Percentiles rank a stretch among this genome's conserved stretches.
phyloP scores from a whole-genome alignment of 140 eudicot species.

The Flaveria floridana region DNA sequence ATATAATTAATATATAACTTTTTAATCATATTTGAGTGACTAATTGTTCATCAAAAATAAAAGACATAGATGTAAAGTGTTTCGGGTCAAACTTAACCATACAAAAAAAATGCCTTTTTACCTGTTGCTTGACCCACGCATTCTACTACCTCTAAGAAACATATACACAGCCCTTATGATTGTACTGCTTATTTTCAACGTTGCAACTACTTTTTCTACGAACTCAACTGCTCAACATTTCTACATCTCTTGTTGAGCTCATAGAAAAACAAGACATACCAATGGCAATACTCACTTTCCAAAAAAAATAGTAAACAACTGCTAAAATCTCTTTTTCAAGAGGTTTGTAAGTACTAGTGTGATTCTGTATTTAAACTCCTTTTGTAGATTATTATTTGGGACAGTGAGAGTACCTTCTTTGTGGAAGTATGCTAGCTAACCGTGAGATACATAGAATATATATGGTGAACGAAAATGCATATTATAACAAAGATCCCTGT shows the following conservation, averaged over 20 bases:
- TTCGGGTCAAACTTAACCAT: neutral
- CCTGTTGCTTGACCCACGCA: neutral
- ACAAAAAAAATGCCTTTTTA: neutral
- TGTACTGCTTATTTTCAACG: neutral
- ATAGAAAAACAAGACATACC: neutral
- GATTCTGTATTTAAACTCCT: neutral
- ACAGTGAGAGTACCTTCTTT: neutral
- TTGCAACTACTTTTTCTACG: no score
- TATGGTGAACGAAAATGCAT: neutral
- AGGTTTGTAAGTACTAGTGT: neutral
- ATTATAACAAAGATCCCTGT: neutral
- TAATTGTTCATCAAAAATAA: neutral
- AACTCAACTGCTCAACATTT: neutral
- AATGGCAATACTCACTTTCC: neutral
- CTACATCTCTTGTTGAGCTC: neutral
- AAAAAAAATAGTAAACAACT: neutral
- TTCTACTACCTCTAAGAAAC: neutral
- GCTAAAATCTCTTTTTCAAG: neutral
- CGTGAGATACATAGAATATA: neutral
- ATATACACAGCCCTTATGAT: neutral
- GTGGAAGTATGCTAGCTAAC: constrained; percentile 6
- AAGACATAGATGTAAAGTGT: neutral
- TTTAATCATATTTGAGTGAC: neutral
- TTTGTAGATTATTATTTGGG: neutral
- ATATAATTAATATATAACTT: neutral